A percentile compares a stretch with the other conserved stretches of the same genome.
Conservation (phyloP, 176 grass and related monocot species). For the Pharus latifolius region DNA sequence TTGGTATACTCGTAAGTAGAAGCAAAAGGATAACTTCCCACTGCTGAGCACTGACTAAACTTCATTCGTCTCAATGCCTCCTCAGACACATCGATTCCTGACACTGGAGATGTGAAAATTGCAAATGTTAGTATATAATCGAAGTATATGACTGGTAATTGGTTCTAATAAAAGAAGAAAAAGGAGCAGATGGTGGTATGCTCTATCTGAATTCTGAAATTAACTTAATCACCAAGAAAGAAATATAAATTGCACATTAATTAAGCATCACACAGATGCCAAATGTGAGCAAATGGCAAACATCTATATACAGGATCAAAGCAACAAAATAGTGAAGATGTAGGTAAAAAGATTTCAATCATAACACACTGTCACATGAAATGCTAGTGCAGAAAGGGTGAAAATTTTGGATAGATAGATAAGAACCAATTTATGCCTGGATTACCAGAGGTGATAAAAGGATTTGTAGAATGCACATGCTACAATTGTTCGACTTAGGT, state of each 20-base stretch:
- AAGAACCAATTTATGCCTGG: neutral
- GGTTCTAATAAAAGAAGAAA: neutral
- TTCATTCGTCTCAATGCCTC: conserved; percentile 33
- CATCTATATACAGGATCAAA: neutral
- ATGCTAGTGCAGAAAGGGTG: neutral
- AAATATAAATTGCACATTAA: neutral
- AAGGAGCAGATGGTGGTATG: neutral
- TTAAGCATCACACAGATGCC: neutral
- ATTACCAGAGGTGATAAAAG: conserved; percentile 12
- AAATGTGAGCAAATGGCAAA: neutral
- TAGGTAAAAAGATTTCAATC: neutral
- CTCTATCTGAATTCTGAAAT: neutral
- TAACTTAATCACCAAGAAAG: neutral
- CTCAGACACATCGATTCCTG: conserved; percentile 37
- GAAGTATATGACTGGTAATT: neutral
- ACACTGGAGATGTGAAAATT: conserved; percentile 36
- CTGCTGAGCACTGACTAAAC: conserved; percentile 17
- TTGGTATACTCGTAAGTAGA: conserved; percentile 79
- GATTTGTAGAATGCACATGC: neutral
- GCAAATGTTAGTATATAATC: neutral
- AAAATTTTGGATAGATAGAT: neutral
- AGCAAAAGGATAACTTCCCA: conserved; percentile 35
- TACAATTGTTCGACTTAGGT: neutral
- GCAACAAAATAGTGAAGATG: neutral
- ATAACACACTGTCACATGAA: neutral